A percentile compares a stretch with the other conserved stretches of the same genome.
phyloP scores from a whole-genome alignment of 108 stramenopile species.

The Parietichytrium sp. region DNA sequence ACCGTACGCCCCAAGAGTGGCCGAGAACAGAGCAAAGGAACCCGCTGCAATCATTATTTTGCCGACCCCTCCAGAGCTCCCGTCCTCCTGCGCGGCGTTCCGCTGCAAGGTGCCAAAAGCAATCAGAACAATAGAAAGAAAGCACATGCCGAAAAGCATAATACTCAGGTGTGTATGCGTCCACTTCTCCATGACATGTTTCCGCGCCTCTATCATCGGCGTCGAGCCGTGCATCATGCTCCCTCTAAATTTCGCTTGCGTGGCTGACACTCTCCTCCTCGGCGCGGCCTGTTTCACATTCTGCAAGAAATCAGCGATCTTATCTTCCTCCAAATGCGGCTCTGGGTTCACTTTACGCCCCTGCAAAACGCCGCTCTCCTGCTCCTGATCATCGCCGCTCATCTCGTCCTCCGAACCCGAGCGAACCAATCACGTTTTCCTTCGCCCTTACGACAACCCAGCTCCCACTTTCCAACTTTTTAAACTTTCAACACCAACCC shows the following conservation, averaged over 20 bases:
- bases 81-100: neutral
- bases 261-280: neutral
- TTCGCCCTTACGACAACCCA: no score
- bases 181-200: constrained; percentile 5
- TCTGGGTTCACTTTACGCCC: no score
- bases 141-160: neutral
- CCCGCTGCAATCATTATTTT: constrained; percentile 26
- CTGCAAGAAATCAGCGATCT: no score
- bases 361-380: no score
- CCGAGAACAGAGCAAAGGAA: neutral
- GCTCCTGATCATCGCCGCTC: no score
- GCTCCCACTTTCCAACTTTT: no score
- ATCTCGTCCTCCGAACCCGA: no score
- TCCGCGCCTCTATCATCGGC: neutral
- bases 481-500: no score
- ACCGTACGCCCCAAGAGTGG: neutral
- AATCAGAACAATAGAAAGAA: neutral
- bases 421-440: no score
- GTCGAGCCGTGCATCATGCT: neutral
- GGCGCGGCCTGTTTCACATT: neutral
- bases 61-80: neutral
- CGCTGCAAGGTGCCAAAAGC: neutral
- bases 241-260: neutral
- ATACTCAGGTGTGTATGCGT: neutral
- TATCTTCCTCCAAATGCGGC: no score